Evolutionary conservation across 495 filamentous ascomycete species (phyloP), one percentile per base, ranked within the genome.

Genomic region (Sabuloglossum arenarium): DNA sequence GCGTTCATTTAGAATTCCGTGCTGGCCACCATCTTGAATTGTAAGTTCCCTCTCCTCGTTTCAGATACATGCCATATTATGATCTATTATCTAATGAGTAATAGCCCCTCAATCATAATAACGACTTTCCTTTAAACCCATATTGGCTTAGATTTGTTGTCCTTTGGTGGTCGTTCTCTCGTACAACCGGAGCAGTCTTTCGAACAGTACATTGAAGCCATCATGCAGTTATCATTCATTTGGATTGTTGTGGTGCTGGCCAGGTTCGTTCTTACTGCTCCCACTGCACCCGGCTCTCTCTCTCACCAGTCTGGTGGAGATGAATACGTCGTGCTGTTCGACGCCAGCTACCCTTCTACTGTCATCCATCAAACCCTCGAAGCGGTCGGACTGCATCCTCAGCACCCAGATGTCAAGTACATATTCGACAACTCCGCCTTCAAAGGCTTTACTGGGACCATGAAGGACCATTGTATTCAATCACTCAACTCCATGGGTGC

Each of bases 351-450:
- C 19, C 54, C 61, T 3, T 49, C 42, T 9, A 60, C 55, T 14
- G 61, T 65, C 10, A 49, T 65, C 47, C 55, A 50, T 23, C 62
- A 68, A 11, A 60, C 69, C 28, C 61, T 70, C 23, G 10, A 37
- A 24, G 25, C 23, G 23, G 5, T 58, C 1, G 56, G 56, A 28
- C 21, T 39, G 19, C 9, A 24, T 12, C 30, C 47, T 1, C 14
- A 32, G 11, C 43, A 53, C 25, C 46, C 58, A 8, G 63, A 65
- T 56, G 61, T 73, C 45, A 61, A 61, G 19, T 62, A 68, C 50
- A 58, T 65, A 19, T 73, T 66, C 63, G 65, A 73, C 60, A 76
- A 76, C 58, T 59, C 62, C 5, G 66, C 59, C 11, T 76, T 76
- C 63, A 62, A 62, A 11, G 74, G 71, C 14, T 72, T 76, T 56